Evolutionary conservation across 2,329 filamentous ascomycete genomes (phyloP).

Genomic region (Dendrostoma leiphaemia): DNA sequence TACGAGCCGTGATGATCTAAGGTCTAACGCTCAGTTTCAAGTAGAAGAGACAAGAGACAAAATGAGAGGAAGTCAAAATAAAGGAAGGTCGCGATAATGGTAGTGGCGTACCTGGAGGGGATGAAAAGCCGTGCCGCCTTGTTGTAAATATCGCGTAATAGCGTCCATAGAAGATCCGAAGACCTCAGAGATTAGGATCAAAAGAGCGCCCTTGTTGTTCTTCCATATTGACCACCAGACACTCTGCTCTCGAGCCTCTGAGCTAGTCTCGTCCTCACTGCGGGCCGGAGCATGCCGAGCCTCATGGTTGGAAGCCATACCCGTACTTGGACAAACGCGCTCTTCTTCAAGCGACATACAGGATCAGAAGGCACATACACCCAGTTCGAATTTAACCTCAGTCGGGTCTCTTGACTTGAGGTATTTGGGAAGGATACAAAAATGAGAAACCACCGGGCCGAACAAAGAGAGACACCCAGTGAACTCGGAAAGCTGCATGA

Average conservation of each 20-base stretch:
- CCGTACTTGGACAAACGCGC: neutral
- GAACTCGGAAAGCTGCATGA: neutral
- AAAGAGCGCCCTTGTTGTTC: conserved; percentile 16
- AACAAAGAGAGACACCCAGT: too few species aligned
- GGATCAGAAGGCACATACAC: neutral
- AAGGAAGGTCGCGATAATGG: too few species aligned
- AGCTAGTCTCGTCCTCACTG: neutral
- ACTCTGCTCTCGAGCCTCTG: neutral
- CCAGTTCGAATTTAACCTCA: too few species aligned
- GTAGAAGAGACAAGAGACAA: neutral
- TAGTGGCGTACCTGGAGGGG: conserved; percentile 8
- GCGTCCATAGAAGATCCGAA: conserved; percentile 17
- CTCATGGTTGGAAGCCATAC: conserved; percentile 2
- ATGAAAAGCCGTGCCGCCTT: conserved; percentile 13
- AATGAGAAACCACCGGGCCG: too few species aligned
- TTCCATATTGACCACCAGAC: conserved; percentile 13
- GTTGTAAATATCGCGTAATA: conserved; percentile 14
- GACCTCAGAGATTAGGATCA: conserved; percentile 13
- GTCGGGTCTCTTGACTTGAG: too few species aligned
- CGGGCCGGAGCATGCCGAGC: neutral
- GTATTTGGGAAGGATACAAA: too few species aligned
- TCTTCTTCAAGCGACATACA: neutral
- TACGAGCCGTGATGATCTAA: conserved; percentile 14
- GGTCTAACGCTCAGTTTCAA: neutral
- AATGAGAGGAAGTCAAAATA: too few species aligned